A percentile compares a stretch with the other conserved stretches of the same genome.
Conservation (phyloP, 352 stramenopile species). For the Globisporangium radiosum region DNA sequence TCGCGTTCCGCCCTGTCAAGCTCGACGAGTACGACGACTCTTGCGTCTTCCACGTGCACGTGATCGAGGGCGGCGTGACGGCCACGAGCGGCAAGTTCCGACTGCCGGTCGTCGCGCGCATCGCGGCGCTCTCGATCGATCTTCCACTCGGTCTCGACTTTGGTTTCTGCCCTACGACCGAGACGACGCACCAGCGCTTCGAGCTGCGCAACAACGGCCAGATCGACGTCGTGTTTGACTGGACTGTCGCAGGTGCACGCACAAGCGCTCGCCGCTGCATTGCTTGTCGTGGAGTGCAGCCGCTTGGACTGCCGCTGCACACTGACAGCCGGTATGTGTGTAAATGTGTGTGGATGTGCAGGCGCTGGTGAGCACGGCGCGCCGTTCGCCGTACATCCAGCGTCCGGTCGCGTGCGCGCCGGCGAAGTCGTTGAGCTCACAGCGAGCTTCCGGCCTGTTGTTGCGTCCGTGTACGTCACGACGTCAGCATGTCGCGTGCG, state of each 20-base stretch:
- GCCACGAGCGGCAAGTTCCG: conserved; percentile 74
- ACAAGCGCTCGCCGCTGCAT: too few relatives aligned
- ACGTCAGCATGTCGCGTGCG: conserved; percentile 58
- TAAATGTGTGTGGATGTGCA: conserved; percentile 5
- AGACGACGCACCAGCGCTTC: conserved; percentile 73
- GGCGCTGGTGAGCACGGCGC: conserved; percentile 45
- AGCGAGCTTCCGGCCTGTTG: conserved; percentile 58
- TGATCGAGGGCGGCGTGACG: conserved; percentile 70
- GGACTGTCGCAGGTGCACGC: conserved; percentile 43
- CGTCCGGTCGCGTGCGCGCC: conserved; percentile 51
- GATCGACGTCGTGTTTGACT: conserved; percentile 82
- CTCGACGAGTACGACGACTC: conserved; percentile 90
- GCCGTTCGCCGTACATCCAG: conserved; percentile 80
- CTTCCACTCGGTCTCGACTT: conserved; percentile 75
- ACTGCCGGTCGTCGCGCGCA: conserved; percentile 78
- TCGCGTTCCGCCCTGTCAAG: conserved; percentile 87
- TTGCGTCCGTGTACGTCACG: conserved; percentile 83
- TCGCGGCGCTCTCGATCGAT: conserved; percentile 61
- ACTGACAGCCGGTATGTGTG: not conserved
- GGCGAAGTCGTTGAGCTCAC: conserved; percentile 61
- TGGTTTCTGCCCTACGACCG: conserved; percentile 85
- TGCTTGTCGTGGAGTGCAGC: too few relatives aligned
- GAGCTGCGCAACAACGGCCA: conserved; percentile 83
- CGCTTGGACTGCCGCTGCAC: not conserved
- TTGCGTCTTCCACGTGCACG: conserved; percentile 85